Evolutionary conservation across 2,329 filamentous ascomycete genomes (phyloP).

Genomic region (Phaeosphaeriaceae sp.): DNA sequence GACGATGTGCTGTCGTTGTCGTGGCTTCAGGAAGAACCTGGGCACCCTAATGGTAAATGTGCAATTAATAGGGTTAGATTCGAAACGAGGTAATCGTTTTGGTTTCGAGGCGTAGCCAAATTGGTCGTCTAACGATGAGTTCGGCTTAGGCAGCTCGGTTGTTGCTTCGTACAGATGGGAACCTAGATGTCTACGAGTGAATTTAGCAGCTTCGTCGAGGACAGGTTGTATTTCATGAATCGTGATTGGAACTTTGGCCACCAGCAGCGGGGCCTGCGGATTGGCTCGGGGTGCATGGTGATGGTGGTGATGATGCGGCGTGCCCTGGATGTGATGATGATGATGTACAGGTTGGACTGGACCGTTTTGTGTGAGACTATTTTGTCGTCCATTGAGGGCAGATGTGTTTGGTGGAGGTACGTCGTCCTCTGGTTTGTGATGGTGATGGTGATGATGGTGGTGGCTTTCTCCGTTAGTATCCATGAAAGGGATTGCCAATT

Average conservation of each 20-base stretch:
- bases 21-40: constrained; percentile 72
- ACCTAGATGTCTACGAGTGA: constrained; percentile 80
- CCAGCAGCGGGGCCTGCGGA: constrained; percentile 30
- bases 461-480: constrained; percentile 49
- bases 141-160: constrained; percentile 57
- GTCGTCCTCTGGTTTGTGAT: constrained; percentile 61
- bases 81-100: constrained; percentile 76
- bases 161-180: constrained; percentile 80
- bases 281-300: constrained; percentile 36
- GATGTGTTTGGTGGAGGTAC: constrained; percentile 30
- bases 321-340: constrained; percentile 49
- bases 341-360: constrained; percentile 40
- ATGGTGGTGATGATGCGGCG: constrained; percentile 43
- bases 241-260: constrained; percentile 67
- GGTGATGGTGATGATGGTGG: constrained; percentile 64
- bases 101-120: constrained; percentile 67
- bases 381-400: constrained; percentile 29
- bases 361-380: constrained; percentile 40
- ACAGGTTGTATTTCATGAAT: constrained; percentile 64
- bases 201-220: constrained; percentile 71
- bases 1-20: constrained; percentile 82
- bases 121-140: constrained; percentile 56
- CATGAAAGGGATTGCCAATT: not conserved
- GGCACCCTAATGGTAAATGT: constrained; percentile 89
- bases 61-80: constrained; percentile 79